Evolutionary conservation across 768 basidiomycete species (phyloP).

Genomic region (Rhodotorula babjevae): DNA sequence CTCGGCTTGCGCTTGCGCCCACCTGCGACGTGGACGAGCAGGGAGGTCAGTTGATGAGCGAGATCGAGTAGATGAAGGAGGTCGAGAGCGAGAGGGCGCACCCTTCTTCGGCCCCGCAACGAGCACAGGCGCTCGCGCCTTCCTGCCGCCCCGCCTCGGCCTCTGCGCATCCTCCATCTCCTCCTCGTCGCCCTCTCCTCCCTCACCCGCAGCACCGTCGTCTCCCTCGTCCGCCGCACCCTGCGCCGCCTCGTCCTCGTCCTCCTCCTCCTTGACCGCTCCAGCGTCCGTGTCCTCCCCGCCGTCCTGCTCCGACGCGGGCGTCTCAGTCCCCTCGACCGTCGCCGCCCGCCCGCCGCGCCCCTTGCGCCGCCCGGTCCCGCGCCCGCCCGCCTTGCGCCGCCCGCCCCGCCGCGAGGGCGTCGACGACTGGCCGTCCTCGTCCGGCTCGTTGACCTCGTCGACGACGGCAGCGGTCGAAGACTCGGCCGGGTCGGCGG

Average conservation of each 20-base stretch:
- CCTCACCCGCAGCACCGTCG: background rate
- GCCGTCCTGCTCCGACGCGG: background rate
- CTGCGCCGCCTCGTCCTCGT: background rate
- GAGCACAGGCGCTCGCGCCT: background rate
- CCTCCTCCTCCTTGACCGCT: background rate
- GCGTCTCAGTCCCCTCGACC: background rate
- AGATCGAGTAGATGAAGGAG: no score
- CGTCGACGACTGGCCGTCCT: background rate
- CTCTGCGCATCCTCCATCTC: background rate
- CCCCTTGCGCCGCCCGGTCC: background rate
- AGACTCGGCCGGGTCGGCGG: no score
- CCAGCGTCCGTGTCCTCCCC: background rate
- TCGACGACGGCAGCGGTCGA: no score
- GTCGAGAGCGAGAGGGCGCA: background rate
- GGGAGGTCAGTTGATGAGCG: background rate
- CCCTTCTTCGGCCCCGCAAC: background rate
- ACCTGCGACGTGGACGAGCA: no score
- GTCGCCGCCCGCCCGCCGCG: background rate
- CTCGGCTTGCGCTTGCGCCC: slow-evolving; percentile 15
- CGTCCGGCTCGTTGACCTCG: no score
- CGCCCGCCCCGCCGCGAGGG: no score
- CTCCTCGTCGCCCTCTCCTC: background rate
- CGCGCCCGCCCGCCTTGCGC: no score
- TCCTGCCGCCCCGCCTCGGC: background rate
- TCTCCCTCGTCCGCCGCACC: background rate